phyloP scores from a whole-genome alignment of 352 stramenopile genomes.

The Salisapilia sapeloensis region DNA sequence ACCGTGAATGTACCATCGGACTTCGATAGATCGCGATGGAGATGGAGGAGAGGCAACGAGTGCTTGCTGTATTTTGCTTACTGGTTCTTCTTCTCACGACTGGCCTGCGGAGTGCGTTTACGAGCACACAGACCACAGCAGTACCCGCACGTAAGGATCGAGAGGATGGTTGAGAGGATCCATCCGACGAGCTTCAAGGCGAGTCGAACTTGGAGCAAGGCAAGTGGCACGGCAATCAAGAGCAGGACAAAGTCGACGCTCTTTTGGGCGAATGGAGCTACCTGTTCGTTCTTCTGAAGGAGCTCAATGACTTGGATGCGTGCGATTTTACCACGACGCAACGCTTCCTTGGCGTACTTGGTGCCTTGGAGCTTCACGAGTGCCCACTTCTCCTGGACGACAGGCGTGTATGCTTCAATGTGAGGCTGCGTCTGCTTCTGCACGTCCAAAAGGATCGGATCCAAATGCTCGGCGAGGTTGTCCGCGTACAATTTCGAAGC shows the following conservation, averaged over 20 bases:
- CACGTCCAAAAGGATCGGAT: constrained; percentile 36
- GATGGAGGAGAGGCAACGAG: too few relatives aligned
- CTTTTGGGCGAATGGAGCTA: constrained; percentile 38
- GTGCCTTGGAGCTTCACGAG: constrained; percentile 17
- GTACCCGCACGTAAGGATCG: constrained; percentile 27
- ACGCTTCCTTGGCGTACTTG: constrained; percentile 19
- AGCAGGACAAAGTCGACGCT: constrained; percentile 44
- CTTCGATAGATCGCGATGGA: too few relatives aligned
- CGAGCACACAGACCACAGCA: constrained; percentile 23
- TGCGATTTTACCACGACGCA: constrained; percentile 21
- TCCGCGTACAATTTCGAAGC: constrained; percentile 47
- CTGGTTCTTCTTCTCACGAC: too few relatives aligned
- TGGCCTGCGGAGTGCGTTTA: constrained; percentile 23
- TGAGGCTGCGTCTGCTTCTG: constrained; percentile 29
- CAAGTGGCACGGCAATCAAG: constrained; percentile 23
- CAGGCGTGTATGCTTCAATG: constrained; percentile 27
- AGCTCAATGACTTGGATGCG: constrained; percentile 29
- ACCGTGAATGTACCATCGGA: too few relatives aligned
- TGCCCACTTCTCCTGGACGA: constrained; percentile 23
- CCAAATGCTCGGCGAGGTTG: constrained; percentile 42
- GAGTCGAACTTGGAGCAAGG: constrained; percentile 26
- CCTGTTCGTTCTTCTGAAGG: constrained; percentile 37
- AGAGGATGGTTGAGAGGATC: constrained; percentile 28
- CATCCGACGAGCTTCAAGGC: constrained; percentile 34
- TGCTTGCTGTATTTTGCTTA: too few relatives aligned